These are phyloP conservation scores for Exidia glandulosa DNA, from an alignment of 768 basidiomycete genomes.

Conservation along the genomic window DNA sequence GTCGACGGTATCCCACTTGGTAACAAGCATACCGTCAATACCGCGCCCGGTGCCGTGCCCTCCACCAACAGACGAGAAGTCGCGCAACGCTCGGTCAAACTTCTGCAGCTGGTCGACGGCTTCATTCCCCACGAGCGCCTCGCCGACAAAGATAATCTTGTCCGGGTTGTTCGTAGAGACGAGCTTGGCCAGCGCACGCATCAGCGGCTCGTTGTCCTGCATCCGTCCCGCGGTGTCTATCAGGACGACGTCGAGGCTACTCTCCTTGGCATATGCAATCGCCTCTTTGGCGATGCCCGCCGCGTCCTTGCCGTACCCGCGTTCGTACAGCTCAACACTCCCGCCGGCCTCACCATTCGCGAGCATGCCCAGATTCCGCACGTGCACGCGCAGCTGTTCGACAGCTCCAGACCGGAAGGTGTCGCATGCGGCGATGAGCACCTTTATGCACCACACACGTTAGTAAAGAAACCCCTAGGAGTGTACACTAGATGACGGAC, in stretches of 20 bases:
- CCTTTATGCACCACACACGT: constrained; percentile 86
- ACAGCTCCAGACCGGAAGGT: constrained; percentile 95
- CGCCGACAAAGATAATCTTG: constrained; percentile 96
- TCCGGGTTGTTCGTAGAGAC: constrained; percentile 91
- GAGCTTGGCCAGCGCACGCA: constrained; percentile 98
- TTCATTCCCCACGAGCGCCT: constrained; percentile 96
- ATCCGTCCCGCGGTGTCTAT: constrained; percentile 98
- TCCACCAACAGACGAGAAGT: constrained; percentile 69
- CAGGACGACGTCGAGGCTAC: constrained; percentile 90
- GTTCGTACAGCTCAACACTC: constrained; percentile 86
- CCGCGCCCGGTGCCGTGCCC: constrained; percentile 71
- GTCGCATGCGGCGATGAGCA: constrained; percentile 96
- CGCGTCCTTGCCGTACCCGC: constrained; percentile 98
- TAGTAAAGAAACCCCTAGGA: constrained; percentile 95
- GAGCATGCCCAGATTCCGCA: constrained; percentile 84
- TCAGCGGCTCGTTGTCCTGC: constrained; percentile 99
- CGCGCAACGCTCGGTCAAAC: constrained; percentile 87
- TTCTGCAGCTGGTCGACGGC: constrained; percentile 96
- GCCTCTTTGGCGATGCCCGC: constrained; percentile 96
- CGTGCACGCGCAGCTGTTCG: constrained; percentile 94
- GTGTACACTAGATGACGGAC: constrained; percentile 62
- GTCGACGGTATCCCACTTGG: constrained; percentile 98
- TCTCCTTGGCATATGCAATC: constrained; percentile 76
- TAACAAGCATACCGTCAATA: constrained; percentile 96
- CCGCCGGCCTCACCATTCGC: constrained; percentile 43